Evolutionary conservation across 2,329 filamentous ascomycete genomes (phyloP).

Genomic region (Davidsoniella australis): DNA sequence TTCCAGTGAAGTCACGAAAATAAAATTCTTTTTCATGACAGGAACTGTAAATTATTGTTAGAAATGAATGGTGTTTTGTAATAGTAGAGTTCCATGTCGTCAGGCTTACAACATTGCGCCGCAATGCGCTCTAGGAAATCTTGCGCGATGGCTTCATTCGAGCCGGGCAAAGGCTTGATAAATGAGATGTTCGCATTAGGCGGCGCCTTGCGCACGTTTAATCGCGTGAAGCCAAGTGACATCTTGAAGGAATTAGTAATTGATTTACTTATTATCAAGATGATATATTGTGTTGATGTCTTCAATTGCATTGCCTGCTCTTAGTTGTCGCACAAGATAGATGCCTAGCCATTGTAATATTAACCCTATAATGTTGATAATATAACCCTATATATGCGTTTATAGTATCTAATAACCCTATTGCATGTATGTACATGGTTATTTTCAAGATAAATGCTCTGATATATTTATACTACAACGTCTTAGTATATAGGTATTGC

Average conservation of each 20-base stretch:
- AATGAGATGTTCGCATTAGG: conserved; percentile 70
- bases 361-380: too few species aligned
- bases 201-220: conserved; percentile 58
- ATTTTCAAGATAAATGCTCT: too few species aligned
- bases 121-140: conserved; percentile 62
- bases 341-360: too few species aligned
- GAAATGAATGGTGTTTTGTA: background rate
- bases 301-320: too few species aligned
- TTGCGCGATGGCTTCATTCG: conserved; percentile 43
- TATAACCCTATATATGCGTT: too few species aligned
- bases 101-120: conserved; percentile 50
- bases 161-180: conserved; percentile 60
- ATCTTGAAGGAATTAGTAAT: conserved; percentile 28
- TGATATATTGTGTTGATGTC: background rate
- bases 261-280: background rate
- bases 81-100: background rate
- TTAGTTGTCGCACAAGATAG: too few species aligned
- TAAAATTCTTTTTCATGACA: conserved; percentile 48
- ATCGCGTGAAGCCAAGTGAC: conserved; percentile 61
- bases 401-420: too few species aligned
- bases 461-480: too few species aligned
- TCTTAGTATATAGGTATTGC: too few species aligned
- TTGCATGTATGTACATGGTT: too few species aligned
- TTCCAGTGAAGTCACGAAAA: conserved; percentile 50
- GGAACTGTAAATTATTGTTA: conserved; percentile 30